Evolutionary conservation across 306 rosid genomes (phyloP).

Genomic region (Dryas drummondii): DNA sequence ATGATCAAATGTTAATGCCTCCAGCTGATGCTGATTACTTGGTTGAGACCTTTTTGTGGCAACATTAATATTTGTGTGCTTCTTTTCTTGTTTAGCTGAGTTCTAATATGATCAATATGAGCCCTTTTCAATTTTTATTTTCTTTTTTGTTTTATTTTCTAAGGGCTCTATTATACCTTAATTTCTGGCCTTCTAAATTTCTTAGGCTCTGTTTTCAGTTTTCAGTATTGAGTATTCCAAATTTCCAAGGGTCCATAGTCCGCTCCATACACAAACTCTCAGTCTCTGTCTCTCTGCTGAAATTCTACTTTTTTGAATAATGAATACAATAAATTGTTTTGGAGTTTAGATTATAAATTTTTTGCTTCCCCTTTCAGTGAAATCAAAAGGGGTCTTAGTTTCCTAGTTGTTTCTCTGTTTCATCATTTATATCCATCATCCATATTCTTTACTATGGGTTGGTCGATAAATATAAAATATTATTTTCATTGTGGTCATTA

Average conservation of each 20-base stretch:
- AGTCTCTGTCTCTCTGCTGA: neutral
- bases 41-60: constrained; percentile 40
- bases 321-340: neutral
- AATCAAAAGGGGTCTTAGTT: neutral
- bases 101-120: neutral
- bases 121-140: neutral
- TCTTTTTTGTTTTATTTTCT: neutral
- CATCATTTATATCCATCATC: too few relatives aligned
- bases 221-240: neutral
- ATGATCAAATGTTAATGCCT: constrained; percentile 24
- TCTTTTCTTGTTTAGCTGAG: constrained; percentile 3
- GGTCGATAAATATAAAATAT: too few relatives aligned
- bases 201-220: too few relatives aligned
- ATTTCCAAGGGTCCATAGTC: neutral
- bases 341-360: neutral
- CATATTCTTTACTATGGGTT: too few relatives aligned
- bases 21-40: neutral
- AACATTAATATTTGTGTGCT: constrained; percentile 28
- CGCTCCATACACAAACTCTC: neutral
- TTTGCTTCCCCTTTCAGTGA: neutral
- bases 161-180: neutral
- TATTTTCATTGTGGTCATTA: too few relatives aligned
- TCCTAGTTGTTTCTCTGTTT: neutral
- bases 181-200: neutral
- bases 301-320: neutral